These are phyloP conservation scores for Austroboletus eburneus DNA, from an alignment of 768 basidiomycete species.

Conservation along the genomic window DNA sequence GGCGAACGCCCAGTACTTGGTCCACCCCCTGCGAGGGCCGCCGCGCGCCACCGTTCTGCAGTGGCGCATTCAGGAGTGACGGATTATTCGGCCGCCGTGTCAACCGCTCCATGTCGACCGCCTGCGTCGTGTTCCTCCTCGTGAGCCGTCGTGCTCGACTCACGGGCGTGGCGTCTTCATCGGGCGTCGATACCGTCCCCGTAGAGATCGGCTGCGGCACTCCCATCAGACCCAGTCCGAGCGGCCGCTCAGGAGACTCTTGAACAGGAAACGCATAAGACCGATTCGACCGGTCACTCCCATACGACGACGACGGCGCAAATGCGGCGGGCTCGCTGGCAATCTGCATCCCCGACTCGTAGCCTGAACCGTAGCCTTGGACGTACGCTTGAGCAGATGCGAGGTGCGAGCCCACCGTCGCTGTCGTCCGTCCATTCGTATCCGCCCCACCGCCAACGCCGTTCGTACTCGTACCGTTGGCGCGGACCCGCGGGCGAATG, in stretches of 20 bases:
- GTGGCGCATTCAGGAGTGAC: conserved; percentile 7
- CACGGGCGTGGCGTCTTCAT: conserved; percentile 27
- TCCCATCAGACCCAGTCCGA: conserved; percentile 26
- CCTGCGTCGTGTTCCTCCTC: conserved; percentile 25
- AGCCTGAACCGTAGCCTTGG: conserved; percentile 35
- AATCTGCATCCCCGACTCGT: conserved; percentile 26
- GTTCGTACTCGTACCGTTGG: conserved; percentile 11
- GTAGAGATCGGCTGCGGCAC: conserved; percentile 18
- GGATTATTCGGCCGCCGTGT: conserved; percentile 14
- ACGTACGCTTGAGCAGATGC: conserved; percentile 36
- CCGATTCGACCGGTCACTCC: conserved; percentile 18
- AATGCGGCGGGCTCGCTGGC: conserved; percentile 13
- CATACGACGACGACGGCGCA: conserved; percentile 19
- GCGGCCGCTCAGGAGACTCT: conserved; percentile 27
- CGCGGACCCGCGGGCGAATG: conserved; percentile 5
- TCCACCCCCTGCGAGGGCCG: conserved; percentile 14
- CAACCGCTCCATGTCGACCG: conserved; percentile 16
- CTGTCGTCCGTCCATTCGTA: no score
- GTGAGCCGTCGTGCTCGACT: conserved; percentile 16
- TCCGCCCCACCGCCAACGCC: not conserved
- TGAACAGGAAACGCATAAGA: conserved; percentile 22
- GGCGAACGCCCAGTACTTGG: conserved; percentile 18
- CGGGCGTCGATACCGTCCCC: conserved; percentile 25
- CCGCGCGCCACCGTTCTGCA: conserved; percentile 15
- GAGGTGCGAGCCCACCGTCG: conserved; percentile 13